These are phyloP conservation scores for Xerocomus brunneocitrinus DNA, from an alignment of 768 basidiomycete species.

Conservation along the genomic window DNA sequence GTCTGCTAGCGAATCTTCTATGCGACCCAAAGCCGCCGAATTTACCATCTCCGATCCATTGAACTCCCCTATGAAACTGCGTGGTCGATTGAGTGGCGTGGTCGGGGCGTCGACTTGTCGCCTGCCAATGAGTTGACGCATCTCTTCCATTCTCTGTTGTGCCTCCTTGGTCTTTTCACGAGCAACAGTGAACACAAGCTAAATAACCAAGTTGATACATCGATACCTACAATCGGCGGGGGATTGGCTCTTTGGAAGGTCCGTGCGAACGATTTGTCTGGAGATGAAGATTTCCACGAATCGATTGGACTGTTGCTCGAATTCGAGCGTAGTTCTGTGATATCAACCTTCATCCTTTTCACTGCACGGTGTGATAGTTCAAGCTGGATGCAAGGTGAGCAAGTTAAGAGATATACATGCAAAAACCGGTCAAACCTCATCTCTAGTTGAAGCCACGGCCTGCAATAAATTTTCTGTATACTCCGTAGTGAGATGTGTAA, in stretches of 20 bases:
- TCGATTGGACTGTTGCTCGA: constrained; percentile 23
- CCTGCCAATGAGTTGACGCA: constrained; percentile 67
- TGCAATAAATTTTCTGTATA: constrained; percentile 44
- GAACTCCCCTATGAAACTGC: constrained; percentile 30
- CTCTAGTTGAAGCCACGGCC: constrained; percentile 50
- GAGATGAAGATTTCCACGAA: constrained; percentile 50
- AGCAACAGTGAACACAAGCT: constrained; percentile 4
- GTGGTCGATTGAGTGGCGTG: constrained; percentile 45
- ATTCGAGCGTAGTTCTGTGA: constrained; percentile 39
- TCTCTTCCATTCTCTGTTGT: constrained; percentile 76
- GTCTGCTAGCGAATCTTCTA: constrained; percentile 53
- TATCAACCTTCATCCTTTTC: constrained; percentile 71
- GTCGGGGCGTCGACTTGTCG: constrained; percentile 46
- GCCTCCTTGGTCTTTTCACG: constrained; percentile 66
- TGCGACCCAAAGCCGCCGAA: constrained; percentile 12
- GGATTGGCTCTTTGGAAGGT: constrained; percentile 41
- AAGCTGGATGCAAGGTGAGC: constrained; percentile 42
- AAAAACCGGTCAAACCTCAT: constrained; percentile 47
- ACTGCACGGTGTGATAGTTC: constrained; percentile 65
- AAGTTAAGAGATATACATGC: not conserved
- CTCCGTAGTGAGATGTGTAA: constrained; percentile 31
- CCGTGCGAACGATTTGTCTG: constrained; percentile 47
- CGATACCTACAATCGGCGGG: constrained; percentile 39
- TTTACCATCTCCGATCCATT: constrained; percentile 19
- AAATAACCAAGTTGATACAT: constrained; percentile 2